These are phyloP conservation scores for Psilocybe subaeruginosa DNA, from an alignment of 768 basidiomycete species.

Conservation along the genomic window DNA sequence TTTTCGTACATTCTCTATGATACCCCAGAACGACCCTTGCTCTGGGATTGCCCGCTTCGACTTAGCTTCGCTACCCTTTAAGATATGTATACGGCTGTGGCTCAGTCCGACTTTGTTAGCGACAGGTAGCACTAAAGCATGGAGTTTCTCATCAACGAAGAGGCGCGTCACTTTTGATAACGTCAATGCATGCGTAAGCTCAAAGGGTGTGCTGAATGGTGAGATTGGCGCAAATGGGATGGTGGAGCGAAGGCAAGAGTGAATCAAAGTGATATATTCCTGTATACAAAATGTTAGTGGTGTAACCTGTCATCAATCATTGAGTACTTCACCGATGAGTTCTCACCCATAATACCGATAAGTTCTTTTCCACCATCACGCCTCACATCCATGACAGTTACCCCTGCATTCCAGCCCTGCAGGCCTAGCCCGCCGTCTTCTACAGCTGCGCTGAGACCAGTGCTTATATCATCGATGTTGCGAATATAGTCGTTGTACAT, in stretches of 20 bases:
- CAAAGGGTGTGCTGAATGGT: slow-evolving; percentile 38
- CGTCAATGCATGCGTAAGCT: slow-evolving; percentile 35
- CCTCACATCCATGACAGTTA: slow-evolving; percentile 40
- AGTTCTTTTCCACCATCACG: slow-evolving; percentile 44
- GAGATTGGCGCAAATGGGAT: slow-evolving; percentile 38
- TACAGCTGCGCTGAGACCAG: slow-evolving; percentile 51
- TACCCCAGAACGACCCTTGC: slow-evolving; percentile 42
- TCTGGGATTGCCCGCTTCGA: slow-evolving; percentile 32
- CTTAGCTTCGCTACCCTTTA: slow-evolving; percentile 40
- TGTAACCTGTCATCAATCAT: background rate
- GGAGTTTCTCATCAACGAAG: slow-evolving; percentile 36
- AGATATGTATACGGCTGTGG: slow-evolving; percentile 47
- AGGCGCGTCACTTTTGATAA: slow-evolving; percentile 35
- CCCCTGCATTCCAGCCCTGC: slow-evolving; percentile 43
- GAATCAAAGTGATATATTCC: slow-evolving; percentile 38
- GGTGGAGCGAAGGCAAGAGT: slow-evolving; percentile 31
- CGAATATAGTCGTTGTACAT: slow-evolving; percentile 52
- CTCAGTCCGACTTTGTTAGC: slow-evolving; percentile 39
- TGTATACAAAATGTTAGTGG: slow-evolving; percentile 8
- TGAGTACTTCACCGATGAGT: slow-evolving; percentile 55
- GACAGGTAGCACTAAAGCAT: slow-evolving; percentile 32
- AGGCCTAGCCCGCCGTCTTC: slow-evolving; percentile 63
- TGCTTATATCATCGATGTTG: slow-evolving; percentile 55
- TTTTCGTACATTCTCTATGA: slow-evolving; percentile 41
- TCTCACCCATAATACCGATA: slow-evolving; percentile 71